A percentile compares a stretch with the other conserved stretches of the same genome.
phyloP scores from a whole-genome alignment of 2,329 filamentous ascomycete genomes.

The Colletotrichum tropicale region DNA sequence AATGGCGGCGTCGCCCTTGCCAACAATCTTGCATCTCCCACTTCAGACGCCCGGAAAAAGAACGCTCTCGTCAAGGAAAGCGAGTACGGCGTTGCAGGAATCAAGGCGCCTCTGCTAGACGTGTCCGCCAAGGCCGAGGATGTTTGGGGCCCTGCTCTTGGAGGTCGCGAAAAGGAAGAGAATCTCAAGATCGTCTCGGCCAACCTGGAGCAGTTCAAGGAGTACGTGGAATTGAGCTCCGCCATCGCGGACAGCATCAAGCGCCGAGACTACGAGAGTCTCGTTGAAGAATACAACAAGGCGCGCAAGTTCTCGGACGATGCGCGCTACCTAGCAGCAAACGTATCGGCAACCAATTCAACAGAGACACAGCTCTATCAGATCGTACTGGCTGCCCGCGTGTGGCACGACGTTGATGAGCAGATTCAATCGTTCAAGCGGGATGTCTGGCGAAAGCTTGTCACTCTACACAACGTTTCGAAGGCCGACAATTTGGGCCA shows the following conservation, averaged over 20 bases:
- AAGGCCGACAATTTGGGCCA: slow-evolving; percentile 52
- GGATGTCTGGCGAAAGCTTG: slow-evolving; percentile 84
- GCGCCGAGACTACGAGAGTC: slow-evolving; percentile 84
- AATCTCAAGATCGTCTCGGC: slow-evolving; percentile 79
- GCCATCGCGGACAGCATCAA: slow-evolving; percentile 84
- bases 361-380: slow-evolving; percentile 84
- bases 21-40: slow-evolving; percentile 34
- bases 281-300: slow-evolving; percentile 85
- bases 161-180: slow-evolving; percentile 89
- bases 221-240: slow-evolving; percentile 81
- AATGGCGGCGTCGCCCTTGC: slow-evolving; percentile 39
- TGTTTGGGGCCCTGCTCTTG: slow-evolving; percentile 93
- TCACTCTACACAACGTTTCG: slow-evolving; percentile 66
- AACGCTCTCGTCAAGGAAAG: slow-evolving; percentile 92
- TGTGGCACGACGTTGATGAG: slow-evolving; percentile 93
- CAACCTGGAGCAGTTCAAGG: slow-evolving; percentile 78
- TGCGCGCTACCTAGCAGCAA: slow-evolving; percentile 68
- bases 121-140: slow-evolving; percentile 95
- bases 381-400: slow-evolving; percentile 84
- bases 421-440: slow-evolving; percentile 88
- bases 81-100: slow-evolving; percentile 86
- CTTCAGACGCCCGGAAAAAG: slow-evolving; percentile 71
- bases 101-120: slow-evolving; percentile 86
- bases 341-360: slow-evolving; percentile 58
- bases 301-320: slow-evolving; percentile 85